Evolutionary conservation across 108 stramenopile species (phyloP), one percentile per base, ranked within the genome.

Genomic region (Cylindrotheca fusiformis): DNA sequence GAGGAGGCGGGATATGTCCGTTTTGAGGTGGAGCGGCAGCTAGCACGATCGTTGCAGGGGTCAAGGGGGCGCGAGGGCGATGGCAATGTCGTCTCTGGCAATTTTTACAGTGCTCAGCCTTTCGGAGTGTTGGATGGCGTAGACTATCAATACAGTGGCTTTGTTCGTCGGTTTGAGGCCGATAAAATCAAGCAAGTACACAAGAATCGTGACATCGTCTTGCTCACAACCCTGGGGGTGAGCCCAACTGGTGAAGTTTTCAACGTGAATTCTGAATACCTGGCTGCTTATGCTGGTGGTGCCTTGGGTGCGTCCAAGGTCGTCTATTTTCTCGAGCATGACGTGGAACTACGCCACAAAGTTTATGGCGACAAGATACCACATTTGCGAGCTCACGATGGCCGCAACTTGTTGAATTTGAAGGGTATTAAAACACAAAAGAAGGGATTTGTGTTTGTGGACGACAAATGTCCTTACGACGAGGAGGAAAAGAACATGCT

Each of bases 1-100:
- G 97, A 95, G 72, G 95, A 95, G 60, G 93, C 95, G 6, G 97
- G 97, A 27, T 92, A 84, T 60, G 94, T 95, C n/a, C 73, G 97
- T 54, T 94, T 95, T 73, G 95, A 96, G 67, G 93, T 98, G 52
- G 97, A 98, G 63, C 68, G 94, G 31, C 82, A 91, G 48, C 67
- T 98, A 52, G 94, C 93, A 18, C 71, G 88, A 51, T 75, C 85
- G 51, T 54, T 94, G 55, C 85, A 90, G 61, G 87, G 89, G 2
- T 67, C 69, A 12, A 33, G 71, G 21, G 72, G 78, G 41, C 25
- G 20, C 0, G 32, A 61, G 8, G 65, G 60, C 22, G 58, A 65
- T 58, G 91, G 91, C 45, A 91, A 90, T 56, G 90, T 95, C 14
- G 89, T 92, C 0, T 81, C 81, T 17, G 90, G 94, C 3, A 92